Conservation (phyloP, 306 rosid genomes). For the Aeschynomene evenia region DNA sequence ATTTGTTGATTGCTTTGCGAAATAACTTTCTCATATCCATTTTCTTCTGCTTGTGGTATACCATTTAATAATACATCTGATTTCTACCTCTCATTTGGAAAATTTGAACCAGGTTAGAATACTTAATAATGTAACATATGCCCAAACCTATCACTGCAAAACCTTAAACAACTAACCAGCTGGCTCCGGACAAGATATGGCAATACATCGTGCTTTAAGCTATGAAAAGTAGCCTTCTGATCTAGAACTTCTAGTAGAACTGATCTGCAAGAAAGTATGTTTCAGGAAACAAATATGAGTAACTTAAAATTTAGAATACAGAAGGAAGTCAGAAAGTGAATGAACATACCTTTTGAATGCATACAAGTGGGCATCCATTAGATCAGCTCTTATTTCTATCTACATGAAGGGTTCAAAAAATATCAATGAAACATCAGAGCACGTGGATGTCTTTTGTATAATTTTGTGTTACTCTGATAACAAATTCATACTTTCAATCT, state of each 20-base stretch:
- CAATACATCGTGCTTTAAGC: slow-evolving; percentile 83
- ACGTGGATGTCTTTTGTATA: slow-evolving; percentile 1
- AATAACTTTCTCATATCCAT: slow-evolving; percentile 62
- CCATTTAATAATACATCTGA: slow-evolving; percentile 71
- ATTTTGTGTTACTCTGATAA: slow-evolving; percentile 12
- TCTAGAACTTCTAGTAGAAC: slow-evolving; percentile 80
- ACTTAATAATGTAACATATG: slow-evolving; percentile 16
- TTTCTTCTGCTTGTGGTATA: slow-evolving; percentile 68
- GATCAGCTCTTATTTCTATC: slow-evolving; percentile 96
- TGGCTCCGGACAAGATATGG: slow-evolving; percentile 96
- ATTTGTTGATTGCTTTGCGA: slow-evolving; percentile 62
- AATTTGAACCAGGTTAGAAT: slow-evolving; percentile 43
- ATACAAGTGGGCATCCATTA: slow-evolving; percentile 96
- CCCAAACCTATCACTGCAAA: slow-evolving; percentile 28
- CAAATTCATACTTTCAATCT: slow-evolving; percentile 16
- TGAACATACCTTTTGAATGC: slow-evolving; percentile 79
- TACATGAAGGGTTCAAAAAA: slow-evolving; percentile 39
- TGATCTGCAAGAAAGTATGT: slow-evolving; percentile 54
- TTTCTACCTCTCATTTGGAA: slow-evolving; percentile 53
- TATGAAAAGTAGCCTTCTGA: slow-evolving; percentile 65
- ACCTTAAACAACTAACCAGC: slow-evolving; percentile 69
- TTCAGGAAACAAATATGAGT: slow-evolving; percentile 21
- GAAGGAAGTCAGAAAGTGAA: slow-evolving; percentile 15
- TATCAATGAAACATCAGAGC: not conserved
- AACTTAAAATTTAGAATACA: slow-evolving; percentile 15